A percentile compares a stretch with the other conserved stretches of the same genome.
phyloP scores from a whole-genome alignment of 2,329 filamentous ascomycete species.

The Chalaropsis thielavioides region DNA sequence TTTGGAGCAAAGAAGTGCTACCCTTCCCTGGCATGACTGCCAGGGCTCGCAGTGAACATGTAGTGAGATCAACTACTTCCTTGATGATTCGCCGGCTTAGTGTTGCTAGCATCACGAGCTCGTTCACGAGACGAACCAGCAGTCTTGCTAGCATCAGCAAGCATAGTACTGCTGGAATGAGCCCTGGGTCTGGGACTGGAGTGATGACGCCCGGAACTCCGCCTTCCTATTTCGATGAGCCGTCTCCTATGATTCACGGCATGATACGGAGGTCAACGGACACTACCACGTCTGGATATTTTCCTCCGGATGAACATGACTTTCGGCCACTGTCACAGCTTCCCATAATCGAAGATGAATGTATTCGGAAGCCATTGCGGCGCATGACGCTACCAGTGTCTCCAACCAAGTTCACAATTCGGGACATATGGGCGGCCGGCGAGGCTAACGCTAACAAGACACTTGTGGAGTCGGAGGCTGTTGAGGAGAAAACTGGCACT shows the following conservation, averaged over 20 bases:
- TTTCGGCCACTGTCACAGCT: conserved; percentile 11
- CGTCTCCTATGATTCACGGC: conserved; percentile 12
- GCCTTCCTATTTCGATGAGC: conserved; percentile 12
- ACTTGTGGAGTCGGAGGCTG: neutral
- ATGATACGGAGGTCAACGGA: conserved; percentile 16
- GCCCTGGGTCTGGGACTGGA: conserved; percentile 8
- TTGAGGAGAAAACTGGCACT: conserved; percentile 2
- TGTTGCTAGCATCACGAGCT: conserved; percentile 61
- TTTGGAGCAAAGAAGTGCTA: conserved; percentile 70
- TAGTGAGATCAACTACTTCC: conserved; percentile 65
- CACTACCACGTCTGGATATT: conserved; percentile 6
- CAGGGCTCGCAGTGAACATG: conserved; percentile 50
- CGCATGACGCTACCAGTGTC: conserved; percentile 17
- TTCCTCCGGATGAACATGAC: neutral
- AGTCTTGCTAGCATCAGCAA: conserved; percentile 33
- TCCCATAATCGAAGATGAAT: conserved; percentile 15
- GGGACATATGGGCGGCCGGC: conserved; percentile 15
- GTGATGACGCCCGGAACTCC: conserved; percentile 8
- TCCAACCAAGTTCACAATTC: conserved; percentile 14
- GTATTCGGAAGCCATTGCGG: conserved; percentile 14
- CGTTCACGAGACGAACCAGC: conserved; percentile 57
- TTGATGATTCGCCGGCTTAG: conserved; percentile 81
- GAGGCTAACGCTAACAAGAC: neutral
- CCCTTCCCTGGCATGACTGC: conserved; percentile 70
- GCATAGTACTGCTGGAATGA: conserved; percentile 7